Evolutionary conservation across 2,329 filamentous ascomycete genomes (phyloP).

Genomic region (Cadophora sp.): DNA sequence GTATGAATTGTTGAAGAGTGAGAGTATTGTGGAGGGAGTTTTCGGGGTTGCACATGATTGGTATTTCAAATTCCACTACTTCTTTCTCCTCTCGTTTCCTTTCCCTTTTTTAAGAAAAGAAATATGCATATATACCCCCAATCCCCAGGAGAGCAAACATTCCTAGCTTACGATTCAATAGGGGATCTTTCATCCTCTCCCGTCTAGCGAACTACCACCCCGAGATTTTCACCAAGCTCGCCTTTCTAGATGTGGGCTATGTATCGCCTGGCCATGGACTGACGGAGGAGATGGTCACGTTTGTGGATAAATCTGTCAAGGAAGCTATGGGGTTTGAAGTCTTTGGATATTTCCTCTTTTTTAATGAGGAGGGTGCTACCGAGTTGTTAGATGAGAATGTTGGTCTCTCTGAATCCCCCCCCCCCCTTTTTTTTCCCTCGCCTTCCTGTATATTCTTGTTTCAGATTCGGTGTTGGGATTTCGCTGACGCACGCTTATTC

Average conservation of each 20-base stretch:
- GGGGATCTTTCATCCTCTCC: conserved; percentile 35
- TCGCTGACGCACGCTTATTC: neutral
- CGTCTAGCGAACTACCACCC: conserved; percentile 32
- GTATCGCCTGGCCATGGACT: conserved; percentile 23
- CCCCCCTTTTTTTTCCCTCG: too few species aligned
- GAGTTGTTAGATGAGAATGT: conserved; percentile 33
- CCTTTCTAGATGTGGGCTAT: conserved; percentile 35
- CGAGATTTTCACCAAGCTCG: conserved; percentile 28
- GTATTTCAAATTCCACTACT: neutral
- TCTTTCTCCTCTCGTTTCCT: neutral
- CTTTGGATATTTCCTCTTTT: conserved; percentile 37
- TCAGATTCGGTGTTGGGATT: neutral
- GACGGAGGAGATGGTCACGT: conserved; percentile 23
- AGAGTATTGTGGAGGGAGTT: conserved; percentile 23
- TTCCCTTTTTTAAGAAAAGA: too few species aligned
- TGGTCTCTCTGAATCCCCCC: neutral
- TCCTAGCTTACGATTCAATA: neutral
- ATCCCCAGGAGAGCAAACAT: too few species aligned
- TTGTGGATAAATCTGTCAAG: conserved; percentile 27
- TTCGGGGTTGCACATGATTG: conserved; percentile 30
- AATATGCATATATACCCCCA: too few species aligned
- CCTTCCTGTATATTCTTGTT: too few species aligned
- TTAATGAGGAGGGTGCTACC: conserved; percentile 33
- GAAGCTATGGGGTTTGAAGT: conserved; percentile 30
- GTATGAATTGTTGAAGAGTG: conserved; percentile 43